Evolutionary conservation across 164 flowering plant species (phyloP).

Genomic region (Vitis amurensis): DNA sequence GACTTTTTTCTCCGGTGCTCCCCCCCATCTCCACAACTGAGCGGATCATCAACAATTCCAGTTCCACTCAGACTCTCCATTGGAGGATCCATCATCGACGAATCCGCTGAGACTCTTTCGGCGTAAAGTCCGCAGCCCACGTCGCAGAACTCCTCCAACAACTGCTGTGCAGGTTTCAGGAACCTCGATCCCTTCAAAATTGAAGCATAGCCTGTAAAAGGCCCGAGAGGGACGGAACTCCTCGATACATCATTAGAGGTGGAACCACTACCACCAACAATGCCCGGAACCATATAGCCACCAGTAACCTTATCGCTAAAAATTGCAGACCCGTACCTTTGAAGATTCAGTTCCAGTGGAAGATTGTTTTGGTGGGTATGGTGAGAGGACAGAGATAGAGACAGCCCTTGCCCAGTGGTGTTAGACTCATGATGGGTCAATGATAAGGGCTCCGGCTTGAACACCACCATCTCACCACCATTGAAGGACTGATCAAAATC

Average conservation of each 20-base stretch:
- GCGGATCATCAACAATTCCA: constrained; percentile 21
- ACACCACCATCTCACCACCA: constrained; percentile 24
- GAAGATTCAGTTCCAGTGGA: constrained; percentile 40
- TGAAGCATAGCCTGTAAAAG: constrained; percentile 85
- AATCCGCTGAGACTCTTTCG: constrained; percentile 25
- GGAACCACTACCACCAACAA: constrained; percentile 14
- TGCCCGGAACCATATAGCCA: constrained; percentile 21
- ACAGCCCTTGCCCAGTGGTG: constrained; percentile 41
- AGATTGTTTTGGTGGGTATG: constrained; percentile 23
- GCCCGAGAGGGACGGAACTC: constrained; percentile 63
- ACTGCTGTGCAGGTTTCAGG: constrained; percentile 78
- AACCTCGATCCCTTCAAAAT: constrained; percentile 74
- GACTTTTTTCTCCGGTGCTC: constrained; percentile 51
- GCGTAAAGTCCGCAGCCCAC: constrained; percentile 39
- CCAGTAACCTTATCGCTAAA: constrained; percentile 15
- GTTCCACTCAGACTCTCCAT: constrained; percentile 18
- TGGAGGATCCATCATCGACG: constrained; percentile 33
- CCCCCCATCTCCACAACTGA: constrained; percentile 24
- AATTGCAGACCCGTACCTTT: constrained; percentile 24
- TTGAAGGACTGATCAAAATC: constrained; percentile 30
- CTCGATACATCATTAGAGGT: constrained; percentile 25
- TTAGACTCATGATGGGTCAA: constrained; percentile 8
- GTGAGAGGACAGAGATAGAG: constrained; percentile 67
- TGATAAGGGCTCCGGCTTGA: constrained; percentile 33
- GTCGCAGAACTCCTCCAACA: constrained; percentile 69